Conservation (phyloP, 2,329 filamentous ascomycete genomes). For the Lachnellula arida region DNA sequence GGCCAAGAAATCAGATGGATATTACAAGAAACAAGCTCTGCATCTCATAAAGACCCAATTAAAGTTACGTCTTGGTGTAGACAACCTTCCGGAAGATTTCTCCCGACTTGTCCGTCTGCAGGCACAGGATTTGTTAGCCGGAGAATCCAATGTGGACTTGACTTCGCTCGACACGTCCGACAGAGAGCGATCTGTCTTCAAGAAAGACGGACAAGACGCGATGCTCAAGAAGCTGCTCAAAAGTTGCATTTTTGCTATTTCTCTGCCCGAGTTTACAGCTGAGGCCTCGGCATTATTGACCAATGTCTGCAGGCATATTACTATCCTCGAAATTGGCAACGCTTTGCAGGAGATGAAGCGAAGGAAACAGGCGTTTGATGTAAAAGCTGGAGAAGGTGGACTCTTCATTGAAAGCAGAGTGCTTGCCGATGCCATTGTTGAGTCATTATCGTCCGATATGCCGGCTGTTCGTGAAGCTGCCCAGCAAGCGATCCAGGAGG, state of each 20-base stretch:
- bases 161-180: conserved; percentile 71
- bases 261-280: conserved; percentile 72
- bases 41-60: conserved; percentile 82
- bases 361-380: conserved; percentile 72
- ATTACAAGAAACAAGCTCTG: conserved; percentile 92
- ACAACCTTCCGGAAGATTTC: conserved; percentile 85
- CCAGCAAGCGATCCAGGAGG: conserved; percentile 69
- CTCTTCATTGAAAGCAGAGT: conserved; percentile 82
- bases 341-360: conserved; percentile 80
- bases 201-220: conserved; percentile 79
- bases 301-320: conserved; percentile 84
- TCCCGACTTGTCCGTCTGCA: conserved; percentile 80
- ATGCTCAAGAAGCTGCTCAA: conserved; percentile 84
- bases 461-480: conserved; percentile 76
- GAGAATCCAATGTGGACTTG: conserved; percentile 66
- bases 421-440: conserved; percentile 83
- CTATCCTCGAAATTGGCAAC: conserved; percentile 81
- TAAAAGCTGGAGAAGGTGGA: conserved; percentile 79
- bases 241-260: conserved; percentile 79
- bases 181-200: conserved; percentile 75
- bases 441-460: conserved; percentile 84
- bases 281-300: conserved; percentile 71
- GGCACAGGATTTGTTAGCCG: conserved; percentile 74
- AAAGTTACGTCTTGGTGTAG: conserved; percentile 84
- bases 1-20: conserved; percentile 58